Conservation (phyloP, 306 rosid species). For the Rosa rugosa region DNA sequence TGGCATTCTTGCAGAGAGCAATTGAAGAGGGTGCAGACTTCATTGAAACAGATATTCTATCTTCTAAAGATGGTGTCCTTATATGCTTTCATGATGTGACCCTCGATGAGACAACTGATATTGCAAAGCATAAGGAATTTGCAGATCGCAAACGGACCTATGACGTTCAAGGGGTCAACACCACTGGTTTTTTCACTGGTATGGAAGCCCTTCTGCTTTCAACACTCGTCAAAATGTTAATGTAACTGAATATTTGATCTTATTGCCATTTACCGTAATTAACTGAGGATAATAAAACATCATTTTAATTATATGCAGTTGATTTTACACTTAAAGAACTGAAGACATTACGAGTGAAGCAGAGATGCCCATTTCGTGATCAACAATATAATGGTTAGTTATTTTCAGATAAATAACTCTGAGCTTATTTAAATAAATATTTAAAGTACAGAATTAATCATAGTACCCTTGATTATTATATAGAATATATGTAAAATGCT, state of each 20-base stretch:
- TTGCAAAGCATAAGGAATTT: conserved; percentile 58
- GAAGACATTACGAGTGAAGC: conserved; percentile 66
- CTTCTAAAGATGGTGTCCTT: conserved; percentile 90
- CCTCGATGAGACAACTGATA: conserved; percentile 73
- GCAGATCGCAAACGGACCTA: conserved; percentile 77
- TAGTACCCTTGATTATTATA: not conserved
- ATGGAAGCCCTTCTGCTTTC: conserved; percentile 24
- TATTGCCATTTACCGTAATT: conserved; percentile 7
- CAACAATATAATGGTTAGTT: conserved; percentile 77
- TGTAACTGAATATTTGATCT: not conserved
- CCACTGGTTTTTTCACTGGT: conserved; percentile 83
- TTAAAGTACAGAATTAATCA: not conserved
- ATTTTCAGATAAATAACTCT: conserved; percentile 2
- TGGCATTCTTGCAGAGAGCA: conserved; percentile 66
- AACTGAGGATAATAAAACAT: conserved; percentile 11
- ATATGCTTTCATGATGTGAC: conserved; percentile 79
- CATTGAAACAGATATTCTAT: conserved; percentile 81
- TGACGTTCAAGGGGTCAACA: conserved; percentile 63
- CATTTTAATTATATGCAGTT: conserved; percentile 47
- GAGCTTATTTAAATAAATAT: not conserved
- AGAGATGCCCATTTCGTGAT: conserved; percentile 74
- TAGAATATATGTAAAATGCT: not conserved
- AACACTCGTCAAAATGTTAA: not conserved
- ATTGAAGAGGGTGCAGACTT: conserved; percentile 96
- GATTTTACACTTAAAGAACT: conserved; percentile 83